Evolutionary conservation across 75 land plant species (phyloP), one percentile per base, ranked within the genome.

Genomic region (Picea sitchensis): DNA sequence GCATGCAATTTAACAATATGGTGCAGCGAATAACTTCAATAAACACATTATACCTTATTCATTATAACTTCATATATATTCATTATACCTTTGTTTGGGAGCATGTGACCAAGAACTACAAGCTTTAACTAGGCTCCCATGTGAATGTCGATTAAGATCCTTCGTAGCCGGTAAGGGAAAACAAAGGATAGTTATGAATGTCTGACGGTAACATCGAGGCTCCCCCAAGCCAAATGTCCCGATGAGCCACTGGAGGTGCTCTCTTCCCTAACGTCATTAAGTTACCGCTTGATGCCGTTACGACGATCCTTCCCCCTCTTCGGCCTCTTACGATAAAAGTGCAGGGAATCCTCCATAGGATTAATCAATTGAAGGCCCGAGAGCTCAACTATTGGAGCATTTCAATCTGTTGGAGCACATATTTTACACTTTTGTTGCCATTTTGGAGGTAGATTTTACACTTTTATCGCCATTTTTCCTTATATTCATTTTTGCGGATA

Each of bases 141-240:
- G 41, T 68, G 73, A 68, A 47, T 47, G 0, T 1, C 8, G 41
- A 18, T 47, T 17, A 8, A 68, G 36, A 5, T 5, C 17, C 47
- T 4, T 15, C 6, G 38, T 36, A 38, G 18, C 44, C 20, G n/a
- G n/a, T 5, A 17, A 38, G 73, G n/a, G 47, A 68, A 68, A 68
- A 14, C 17, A 8, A 7, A 38, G 44, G 73, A 41, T 47, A 68
- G 73, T 68, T 68, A 38, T 15, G 73, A 38, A 38, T 18, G 73
- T 38, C 73, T 15, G 73, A 68, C 73, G 73, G 73, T 17, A 9
- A 68, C 47, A 38, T 68, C 17, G 41, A 68, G 47, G 44, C 65
- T 13, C 4, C 41, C 0, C 41, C 41, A 38, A 38, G 1, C 60
- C 17, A 59, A 15, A 59, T 13, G 60, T 13, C 60, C 17, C 3